A percentile compares a stretch with the other conserved stretches of the same genome.
phyloP scores from a whole-genome alignment of 306 rosid genomes.

The Senna siamea region DNA sequence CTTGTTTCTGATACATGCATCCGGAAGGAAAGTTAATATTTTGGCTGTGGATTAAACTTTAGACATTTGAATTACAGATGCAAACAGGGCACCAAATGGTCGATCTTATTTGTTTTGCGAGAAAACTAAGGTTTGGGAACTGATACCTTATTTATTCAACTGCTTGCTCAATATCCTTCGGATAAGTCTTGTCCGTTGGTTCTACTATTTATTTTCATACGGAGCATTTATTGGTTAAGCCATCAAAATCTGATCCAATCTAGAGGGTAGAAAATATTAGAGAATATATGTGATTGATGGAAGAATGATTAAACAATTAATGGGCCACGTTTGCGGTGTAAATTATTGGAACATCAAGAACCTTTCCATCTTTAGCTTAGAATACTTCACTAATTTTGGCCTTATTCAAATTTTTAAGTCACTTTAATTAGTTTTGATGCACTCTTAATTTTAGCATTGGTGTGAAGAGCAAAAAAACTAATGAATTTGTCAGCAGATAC shows the following conservation, averaged over 20 bases:
- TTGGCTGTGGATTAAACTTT: background rate
- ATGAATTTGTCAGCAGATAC: constrained; percentile 6
- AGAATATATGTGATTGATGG: constrained; percentile 7
- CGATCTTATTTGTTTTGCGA: background rate
- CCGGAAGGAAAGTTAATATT: background rate
- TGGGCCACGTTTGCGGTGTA: constrained; percentile 21
- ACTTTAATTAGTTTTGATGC: background rate
- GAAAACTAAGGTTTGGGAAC: constrained; percentile 21
- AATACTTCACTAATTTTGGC: constrained; percentile 9
- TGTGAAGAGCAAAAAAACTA: background rate
- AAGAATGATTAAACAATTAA: constrained; percentile 23
- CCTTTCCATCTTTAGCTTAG: background rate
- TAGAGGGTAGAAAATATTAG: background rate
- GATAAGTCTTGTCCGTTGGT: constrained; percentile 3
- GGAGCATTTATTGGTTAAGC: constrained; percentile 7
- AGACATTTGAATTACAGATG: background rate
- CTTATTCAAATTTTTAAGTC: background rate
- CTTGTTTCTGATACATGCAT: constrained; percentile 1
- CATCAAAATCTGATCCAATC: constrained; percentile 21
- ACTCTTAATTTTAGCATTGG: background rate
- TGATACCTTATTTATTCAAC: background rate
- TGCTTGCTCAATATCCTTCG: constrained; percentile 15
- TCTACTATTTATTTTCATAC: background rate
- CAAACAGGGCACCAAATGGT: constrained; percentile 11
- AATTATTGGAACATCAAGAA: constrained; percentile 1